A percentile compares a stretch with the other conserved stretches of the same genome.
Evolutionary conservation across 768 basidiomycete species (phyloP).

Genomic region (Collybiopsis confluens): DNA sequence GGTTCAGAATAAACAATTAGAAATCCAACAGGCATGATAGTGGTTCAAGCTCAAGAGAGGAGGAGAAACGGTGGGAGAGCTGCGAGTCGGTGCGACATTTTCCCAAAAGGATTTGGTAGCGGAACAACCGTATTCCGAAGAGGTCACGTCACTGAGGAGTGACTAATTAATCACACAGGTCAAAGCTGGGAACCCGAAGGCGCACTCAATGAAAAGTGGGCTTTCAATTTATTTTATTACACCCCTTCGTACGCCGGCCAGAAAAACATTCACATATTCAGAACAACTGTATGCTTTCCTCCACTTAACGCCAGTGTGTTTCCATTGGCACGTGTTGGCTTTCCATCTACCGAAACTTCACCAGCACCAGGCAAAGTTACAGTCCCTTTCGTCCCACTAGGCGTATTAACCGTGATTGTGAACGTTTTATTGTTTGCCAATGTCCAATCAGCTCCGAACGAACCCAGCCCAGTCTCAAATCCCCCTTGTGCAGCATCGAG

Average conservation of each 20-base stretch:
- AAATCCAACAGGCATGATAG: slow-evolving; percentile 36
- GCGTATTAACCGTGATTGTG: slow-evolving; percentile 20
- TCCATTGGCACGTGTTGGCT: not conserved
- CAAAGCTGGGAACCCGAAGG: no score
- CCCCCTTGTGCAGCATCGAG: slow-evolving; percentile 39
- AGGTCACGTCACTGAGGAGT: no score
- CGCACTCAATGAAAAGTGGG: no score
- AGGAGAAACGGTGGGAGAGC: no score
- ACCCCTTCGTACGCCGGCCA: no score
- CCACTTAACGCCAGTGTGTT: not conserved
- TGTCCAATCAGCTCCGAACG: slow-evolving; percentile 40
- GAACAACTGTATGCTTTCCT: not conserved
- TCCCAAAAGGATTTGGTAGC: no score
- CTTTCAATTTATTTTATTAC: no score
- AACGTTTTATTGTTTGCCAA: slow-evolving; percentile 11
- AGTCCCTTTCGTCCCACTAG: slow-evolving; percentile 21
- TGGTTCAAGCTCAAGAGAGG: not conserved
- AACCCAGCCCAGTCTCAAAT: slow-evolving; percentile 40
- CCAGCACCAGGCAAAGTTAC: slow-evolving; percentile 25
- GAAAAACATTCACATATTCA: no score
- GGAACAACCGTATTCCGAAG: no score
- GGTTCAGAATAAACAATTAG: slow-evolving; percentile 47
- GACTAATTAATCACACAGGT: no score
- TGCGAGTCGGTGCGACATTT: no score
- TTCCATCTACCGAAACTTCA: slow-evolving; percentile 14